Conservation (phyloP, 2,329 filamentous ascomycete genomes). For the Dothistroma septosporum region DNA sequence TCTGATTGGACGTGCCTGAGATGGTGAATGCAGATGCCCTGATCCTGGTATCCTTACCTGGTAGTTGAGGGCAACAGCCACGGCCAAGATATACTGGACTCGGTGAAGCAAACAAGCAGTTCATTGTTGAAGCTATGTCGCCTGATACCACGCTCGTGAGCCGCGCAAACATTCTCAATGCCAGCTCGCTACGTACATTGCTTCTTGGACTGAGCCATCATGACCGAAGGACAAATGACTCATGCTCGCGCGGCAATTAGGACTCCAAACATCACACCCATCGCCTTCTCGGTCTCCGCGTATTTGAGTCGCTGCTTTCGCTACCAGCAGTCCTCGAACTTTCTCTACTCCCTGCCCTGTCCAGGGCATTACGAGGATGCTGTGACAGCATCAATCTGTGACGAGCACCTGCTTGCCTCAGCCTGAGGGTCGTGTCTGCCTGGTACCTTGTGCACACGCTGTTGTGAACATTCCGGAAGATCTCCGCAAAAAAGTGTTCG, state of each 20-base stretch:
- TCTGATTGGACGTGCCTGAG: neutral
- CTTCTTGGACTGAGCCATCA: neutral
- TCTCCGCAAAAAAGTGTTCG: conserved; percentile 9
- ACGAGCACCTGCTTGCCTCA: neutral
- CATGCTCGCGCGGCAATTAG: neutral
- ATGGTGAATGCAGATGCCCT: neutral
- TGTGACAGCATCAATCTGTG: neutral
- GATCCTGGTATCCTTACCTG: neutral
- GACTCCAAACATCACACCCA: neutral
- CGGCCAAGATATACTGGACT: neutral
- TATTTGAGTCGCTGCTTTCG: neutral
- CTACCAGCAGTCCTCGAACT: neutral
- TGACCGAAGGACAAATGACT: neutral
- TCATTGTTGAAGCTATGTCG: neutral
- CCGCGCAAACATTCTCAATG: neutral
- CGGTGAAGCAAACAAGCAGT: neutral
- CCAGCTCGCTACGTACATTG: neutral
- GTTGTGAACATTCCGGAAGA: neutral
- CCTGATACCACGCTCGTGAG: neutral
- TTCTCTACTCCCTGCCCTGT: neutral
- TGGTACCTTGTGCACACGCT: neutral
- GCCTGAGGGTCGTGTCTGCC: neutral
- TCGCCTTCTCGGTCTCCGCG: neutral
- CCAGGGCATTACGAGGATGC: neutral
- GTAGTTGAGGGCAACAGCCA: neutral